Conservation (phyloP, 176 grass and related monocot genomes). For the Triticum timopheevii region DNA sequence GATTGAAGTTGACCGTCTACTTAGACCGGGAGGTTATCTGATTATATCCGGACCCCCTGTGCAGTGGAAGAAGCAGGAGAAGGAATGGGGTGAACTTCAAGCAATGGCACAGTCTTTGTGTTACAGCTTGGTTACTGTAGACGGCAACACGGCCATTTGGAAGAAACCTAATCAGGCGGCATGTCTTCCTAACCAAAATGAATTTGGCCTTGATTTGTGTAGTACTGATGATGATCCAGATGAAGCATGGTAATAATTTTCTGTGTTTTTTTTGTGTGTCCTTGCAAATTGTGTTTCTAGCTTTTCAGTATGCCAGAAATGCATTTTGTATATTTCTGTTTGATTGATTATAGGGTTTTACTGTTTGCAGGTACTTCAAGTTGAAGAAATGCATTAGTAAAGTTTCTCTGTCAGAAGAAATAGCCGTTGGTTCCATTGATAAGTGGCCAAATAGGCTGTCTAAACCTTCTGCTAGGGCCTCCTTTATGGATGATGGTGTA, state of each 20-base stretch:
- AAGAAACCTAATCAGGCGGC: constrained; percentile 56
- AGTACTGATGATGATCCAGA: constrained; percentile 65
- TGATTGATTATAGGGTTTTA: constrained; percentile 31
- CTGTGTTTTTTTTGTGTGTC: background rate
- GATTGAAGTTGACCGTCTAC: constrained; percentile 84
- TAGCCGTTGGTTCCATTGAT: constrained; percentile 59
- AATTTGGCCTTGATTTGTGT: constrained; percentile 63
- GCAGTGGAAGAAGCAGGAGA: constrained; percentile 72
- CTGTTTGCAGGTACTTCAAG: constrained; percentile 68
- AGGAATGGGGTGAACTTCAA: constrained; percentile 78
- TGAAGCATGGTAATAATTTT: constrained; percentile 73
- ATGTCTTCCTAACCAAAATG: constrained; percentile 64
- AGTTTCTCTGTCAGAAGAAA: constrained; percentile 41
- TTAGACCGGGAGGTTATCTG: constrained; percentile 78
- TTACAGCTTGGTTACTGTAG: constrained; percentile 69
- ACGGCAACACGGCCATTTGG: constrained; percentile 90
- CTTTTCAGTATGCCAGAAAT: constrained; percentile 12
- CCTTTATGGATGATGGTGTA: constrained; percentile 49
- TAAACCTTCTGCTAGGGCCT: constrained; percentile 62
- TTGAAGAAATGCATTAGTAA: constrained; percentile 77
- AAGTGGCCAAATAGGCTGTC: constrained; percentile 82
- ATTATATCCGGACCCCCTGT: constrained; percentile 94
- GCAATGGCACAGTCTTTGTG: constrained; percentile 55
- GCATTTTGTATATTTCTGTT: background rate
- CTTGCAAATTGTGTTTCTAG: constrained; percentile 3